These are phyloP conservation scores for Hypoxylon trugodes DNA, from an alignment of 495 filamentous ascomycete genomes.

Conservation along the genomic window DNA sequence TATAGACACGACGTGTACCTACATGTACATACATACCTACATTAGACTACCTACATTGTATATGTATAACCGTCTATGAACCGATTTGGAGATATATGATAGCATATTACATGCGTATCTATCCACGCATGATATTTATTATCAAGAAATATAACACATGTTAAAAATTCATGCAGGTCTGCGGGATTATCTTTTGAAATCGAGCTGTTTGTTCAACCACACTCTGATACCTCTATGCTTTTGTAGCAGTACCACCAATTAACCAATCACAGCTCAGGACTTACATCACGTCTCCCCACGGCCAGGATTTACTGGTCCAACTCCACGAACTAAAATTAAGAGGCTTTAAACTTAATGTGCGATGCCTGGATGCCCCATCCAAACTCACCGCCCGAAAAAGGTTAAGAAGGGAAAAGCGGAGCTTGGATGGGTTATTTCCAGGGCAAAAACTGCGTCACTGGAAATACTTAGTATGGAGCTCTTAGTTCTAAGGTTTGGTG, in stretches of 20 bases:
- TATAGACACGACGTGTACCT: no score
- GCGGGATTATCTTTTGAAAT: conserved; percentile 31
- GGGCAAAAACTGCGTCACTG: conserved; percentile 27
- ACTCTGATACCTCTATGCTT: no score
- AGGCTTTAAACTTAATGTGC: no score
- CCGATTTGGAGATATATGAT: neutral
- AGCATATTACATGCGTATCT: conserved; percentile 1
- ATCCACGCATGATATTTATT: conserved; percentile 11
- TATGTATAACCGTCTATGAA: conserved; percentile 11
- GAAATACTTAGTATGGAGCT: neutral
- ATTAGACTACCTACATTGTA: no score
- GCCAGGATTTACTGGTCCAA: conserved; percentile 36
- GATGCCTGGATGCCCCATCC: no score
- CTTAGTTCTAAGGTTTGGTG: conserved; percentile 3
- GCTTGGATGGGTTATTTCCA: conserved; percentile 14
- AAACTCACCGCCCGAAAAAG: conserved; percentile 34
- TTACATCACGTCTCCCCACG: conserved; percentile 37
- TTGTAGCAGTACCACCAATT: no score
- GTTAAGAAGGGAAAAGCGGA: conserved; percentile 26
- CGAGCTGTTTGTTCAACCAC: no score
- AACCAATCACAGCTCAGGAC: conserved; percentile 26
- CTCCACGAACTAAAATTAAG: conserved; percentile 24
- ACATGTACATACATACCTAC: conserved; percentile 7
- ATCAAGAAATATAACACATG: conserved; percentile 3
- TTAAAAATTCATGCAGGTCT: conserved; percentile 14